A percentile compares a stretch with the other conserved stretches of the same genome.
Evolutionary conservation across 1,284 basidiomycete genomes (phyloP).

Genomic region (Nidula niveotomentosa): DNA sequence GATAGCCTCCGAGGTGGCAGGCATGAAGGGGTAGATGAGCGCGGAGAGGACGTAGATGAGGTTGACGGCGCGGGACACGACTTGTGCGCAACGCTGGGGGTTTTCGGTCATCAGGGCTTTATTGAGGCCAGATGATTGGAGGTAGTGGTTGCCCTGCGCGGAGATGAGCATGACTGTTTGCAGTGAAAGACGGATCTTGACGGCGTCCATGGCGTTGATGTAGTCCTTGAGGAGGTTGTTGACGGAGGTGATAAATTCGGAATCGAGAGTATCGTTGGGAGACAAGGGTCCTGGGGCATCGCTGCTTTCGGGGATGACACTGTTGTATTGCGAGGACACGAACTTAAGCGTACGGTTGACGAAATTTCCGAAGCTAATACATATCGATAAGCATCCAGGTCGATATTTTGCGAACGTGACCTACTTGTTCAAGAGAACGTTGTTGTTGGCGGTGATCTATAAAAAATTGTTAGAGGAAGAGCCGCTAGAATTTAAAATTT

Average conservation of each 20-base stretch:
- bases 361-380: constrained; percentile 89
- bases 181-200: constrained; percentile 88
- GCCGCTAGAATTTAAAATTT: too few relatives aligned
- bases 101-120: constrained; percentile 86
- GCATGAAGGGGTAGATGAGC: constrained; percentile 96
- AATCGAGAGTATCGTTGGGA: constrained; percentile 68
- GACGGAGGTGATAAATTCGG: constrained; percentile 80
- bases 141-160: constrained; percentile 90
- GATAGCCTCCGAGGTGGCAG: constrained; percentile 82
- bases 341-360: constrained; percentile 96
- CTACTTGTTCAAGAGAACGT: constrained; percentile 91
- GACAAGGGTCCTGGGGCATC: constrained; percentile 70
- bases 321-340: constrained; percentile 83
- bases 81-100: constrained; percentile 86
- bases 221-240: constrained; percentile 84
- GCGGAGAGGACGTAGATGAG: constrained; percentile 91
- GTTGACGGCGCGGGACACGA: constrained; percentile 89
- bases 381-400: constrained; percentile 8
- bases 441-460: constrained; percentile 91
- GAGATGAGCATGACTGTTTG: constrained; percentile 91
- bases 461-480: neutral
- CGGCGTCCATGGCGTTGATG: constrained; percentile 86
- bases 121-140: constrained; percentile 90
- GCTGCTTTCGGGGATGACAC: constrained; percentile 77
- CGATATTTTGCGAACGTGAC: constrained; percentile 9